A percentile compares a stretch with the other conserved stretches of the same genome.
phyloP scores from a whole-genome alignment of 331 rosid genomes.

The Rosa hybrid region DNA sequence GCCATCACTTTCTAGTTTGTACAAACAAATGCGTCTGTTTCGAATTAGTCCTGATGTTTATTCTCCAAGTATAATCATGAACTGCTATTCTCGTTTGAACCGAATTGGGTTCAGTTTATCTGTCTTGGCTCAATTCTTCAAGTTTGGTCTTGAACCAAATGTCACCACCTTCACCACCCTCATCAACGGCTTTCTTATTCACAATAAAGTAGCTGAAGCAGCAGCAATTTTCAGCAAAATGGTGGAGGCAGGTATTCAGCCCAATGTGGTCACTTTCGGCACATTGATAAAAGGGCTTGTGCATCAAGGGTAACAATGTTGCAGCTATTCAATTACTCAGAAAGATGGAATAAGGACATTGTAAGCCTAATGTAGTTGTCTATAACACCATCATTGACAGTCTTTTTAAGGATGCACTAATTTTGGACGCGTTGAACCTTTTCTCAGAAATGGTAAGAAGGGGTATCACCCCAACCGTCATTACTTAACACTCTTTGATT shows the following conservation, averaged over 20 bases:
- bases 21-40: slow-evolving; percentile 26
- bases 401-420: background rate
- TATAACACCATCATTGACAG: background rate
- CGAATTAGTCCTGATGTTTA: slow-evolving; percentile 25
- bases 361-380: background rate
- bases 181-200: background rate
- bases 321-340: background rate
- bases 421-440: background rate
- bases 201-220: background rate
- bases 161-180: background rate
- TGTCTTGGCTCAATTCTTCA: background rate
- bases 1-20: slow-evolving; percentile 31
- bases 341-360: background rate
- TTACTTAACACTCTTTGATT: background rate
- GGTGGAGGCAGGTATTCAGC: background rate
- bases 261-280: background rate
- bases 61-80: slow-evolving; percentile 8
- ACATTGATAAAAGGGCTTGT: background rate
- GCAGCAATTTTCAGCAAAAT: background rate
- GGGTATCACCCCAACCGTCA: background rate
- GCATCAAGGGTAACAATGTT: background rate
- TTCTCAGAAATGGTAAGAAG: background rate
- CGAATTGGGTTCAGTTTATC: background rate
- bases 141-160: background rate
- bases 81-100: no score